Percentiles rank a stretch among this genome's conserved stretches.
These are phyloP conservation scores for Novymonas esmeraldas DNA, from an alignment of 208 protist species.

Conservation along the genomic window DNA sequence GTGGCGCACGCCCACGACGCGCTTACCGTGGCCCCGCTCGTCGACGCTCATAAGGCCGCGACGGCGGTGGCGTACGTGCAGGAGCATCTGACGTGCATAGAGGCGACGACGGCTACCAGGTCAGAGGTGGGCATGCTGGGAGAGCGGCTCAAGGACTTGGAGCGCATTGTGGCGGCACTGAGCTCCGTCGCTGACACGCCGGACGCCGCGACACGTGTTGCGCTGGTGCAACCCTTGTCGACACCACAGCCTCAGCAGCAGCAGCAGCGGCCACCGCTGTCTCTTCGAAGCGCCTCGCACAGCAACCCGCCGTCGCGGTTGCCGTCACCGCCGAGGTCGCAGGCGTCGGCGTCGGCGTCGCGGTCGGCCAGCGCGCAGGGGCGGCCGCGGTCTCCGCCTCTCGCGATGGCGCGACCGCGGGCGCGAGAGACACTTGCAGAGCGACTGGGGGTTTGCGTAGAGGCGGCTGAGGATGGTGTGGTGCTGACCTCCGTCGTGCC, in stretches of 20 bases:
- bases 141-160: slow-evolving; percentile 29
- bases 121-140: slow-evolving; percentile 33
- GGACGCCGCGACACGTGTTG: too few relatives aligned
- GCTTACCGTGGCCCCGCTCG: slow-evolving; percentile 26
- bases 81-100: slow-evolving; percentile 39
- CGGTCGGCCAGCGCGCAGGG: background rate
- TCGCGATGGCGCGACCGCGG: background rate
- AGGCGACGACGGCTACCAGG: slow-evolving; percentile 24
- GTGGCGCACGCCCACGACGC: slow-evolving; percentile 41
- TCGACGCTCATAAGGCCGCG: slow-evolving; percentile 31
- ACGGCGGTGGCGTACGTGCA: slow-evolving; percentile 32
- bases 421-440: slow-evolving; percentile 9
- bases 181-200: background rate
- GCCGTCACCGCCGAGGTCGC: background rate
- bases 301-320: background rate
- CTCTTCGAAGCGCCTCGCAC: background rate
- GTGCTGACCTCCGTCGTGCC: slow-evolving; percentile 33
- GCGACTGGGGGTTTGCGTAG: slow-evolving; percentile 30
- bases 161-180: slow-evolving; percentile 16
- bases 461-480: slow-evolving; percentile 42
- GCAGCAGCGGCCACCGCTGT: background rate
- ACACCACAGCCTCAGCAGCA: background rate
- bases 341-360: background rate
- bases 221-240: background rate
- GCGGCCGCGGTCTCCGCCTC: background rate